Evolutionary conservation across 345 rosid genomes (phyloP).

Genomic region (Eucalyptus fibrosa): DNA sequence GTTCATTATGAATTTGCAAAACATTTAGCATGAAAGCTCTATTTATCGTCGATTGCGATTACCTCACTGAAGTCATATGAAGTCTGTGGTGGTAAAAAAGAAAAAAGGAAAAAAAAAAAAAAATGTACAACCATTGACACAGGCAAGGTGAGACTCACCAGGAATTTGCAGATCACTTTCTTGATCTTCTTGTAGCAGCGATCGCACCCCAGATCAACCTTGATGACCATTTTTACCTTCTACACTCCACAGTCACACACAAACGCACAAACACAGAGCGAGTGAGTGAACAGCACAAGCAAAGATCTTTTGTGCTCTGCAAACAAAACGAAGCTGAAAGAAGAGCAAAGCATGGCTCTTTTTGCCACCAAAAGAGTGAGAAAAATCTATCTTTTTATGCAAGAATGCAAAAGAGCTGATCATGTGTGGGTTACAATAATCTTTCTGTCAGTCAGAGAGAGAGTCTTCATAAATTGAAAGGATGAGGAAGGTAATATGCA

Average conservation of each 20-base stretch:
- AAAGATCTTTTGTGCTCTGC: not conserved
- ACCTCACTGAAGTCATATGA: not conserved
- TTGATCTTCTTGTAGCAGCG: constrained; percentile 28
- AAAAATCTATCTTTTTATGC: not conserved
- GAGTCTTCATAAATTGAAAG: not conserved
- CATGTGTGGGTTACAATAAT: not conserved
- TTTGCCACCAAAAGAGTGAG: not conserved
- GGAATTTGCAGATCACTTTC: constrained; percentile 15
- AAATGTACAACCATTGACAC: constrained; percentile 11
- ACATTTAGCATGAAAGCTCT: not conserved
- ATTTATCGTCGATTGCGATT: not conserved
- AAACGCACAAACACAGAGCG: not conserved
- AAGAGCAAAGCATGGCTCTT: not conserved
- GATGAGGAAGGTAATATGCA: not conserved
- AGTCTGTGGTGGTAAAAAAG: not conserved
- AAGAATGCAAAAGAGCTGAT: not conserved
- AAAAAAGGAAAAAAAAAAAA: constrained; percentile 10
- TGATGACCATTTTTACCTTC: constrained; percentile 14
- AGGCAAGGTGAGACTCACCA: constrained; percentile 2
- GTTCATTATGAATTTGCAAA: not conserved
- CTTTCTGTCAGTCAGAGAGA: not conserved
- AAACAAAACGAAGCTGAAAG: not conserved
- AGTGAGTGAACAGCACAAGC: not conserved
- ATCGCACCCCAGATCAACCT: constrained; percentile 17
- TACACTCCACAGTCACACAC: not conserved